Conservation (phyloP, 2,329 filamentous ascomycete species). For the Penicillium sp. region DNA sequence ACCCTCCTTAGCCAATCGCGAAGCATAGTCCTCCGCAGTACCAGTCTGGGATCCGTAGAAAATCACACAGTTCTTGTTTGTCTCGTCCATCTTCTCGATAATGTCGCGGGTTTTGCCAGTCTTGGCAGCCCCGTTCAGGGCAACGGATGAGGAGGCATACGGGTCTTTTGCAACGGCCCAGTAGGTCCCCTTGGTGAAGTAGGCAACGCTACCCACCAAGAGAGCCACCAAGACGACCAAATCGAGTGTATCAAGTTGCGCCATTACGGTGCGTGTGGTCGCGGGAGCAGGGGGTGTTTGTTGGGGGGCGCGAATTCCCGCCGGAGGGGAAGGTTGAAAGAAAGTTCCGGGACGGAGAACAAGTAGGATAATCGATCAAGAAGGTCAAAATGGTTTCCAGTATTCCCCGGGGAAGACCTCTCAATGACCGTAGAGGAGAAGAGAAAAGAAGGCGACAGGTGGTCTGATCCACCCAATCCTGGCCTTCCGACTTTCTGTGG, state of each 20-base stretch:
- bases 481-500: not conserved
- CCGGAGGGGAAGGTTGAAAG: conserved; percentile 1
- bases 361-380: not conserved
- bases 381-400: not conserved
- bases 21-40: conserved; percentile 97
- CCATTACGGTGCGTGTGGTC: conserved; percentile 59
- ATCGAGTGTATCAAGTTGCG: conserved; percentile 93
- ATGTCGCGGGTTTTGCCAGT: conserved; percentile 86
- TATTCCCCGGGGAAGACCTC: not conserved
- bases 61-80: conserved; percentile 92
- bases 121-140: conserved; percentile 64
- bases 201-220: conserved; percentile 81
- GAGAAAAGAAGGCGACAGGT: conserved; percentile 8
- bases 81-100: conserved; percentile 91
- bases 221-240: conserved; percentile 83
- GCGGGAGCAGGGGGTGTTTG: conserved; percentile 4
- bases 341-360: not conserved
- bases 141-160: conserved; percentile 66
- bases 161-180: conserved; percentile 81
- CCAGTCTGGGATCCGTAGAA: conserved; percentile 99
- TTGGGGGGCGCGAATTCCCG: conserved; percentile 4
- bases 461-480: conserved; percentile 7
- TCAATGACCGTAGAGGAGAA: conserved; percentile 2
- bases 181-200: conserved; percentile 95
- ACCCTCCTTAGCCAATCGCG: conserved; percentile 92